A percentile compares a stretch with the other conserved stretches of the same genome.
Evolutionary conservation across 2,329 filamentous ascomycete genomes (phyloP).

Genomic region (Colletotrichum spaethianum): DNA sequence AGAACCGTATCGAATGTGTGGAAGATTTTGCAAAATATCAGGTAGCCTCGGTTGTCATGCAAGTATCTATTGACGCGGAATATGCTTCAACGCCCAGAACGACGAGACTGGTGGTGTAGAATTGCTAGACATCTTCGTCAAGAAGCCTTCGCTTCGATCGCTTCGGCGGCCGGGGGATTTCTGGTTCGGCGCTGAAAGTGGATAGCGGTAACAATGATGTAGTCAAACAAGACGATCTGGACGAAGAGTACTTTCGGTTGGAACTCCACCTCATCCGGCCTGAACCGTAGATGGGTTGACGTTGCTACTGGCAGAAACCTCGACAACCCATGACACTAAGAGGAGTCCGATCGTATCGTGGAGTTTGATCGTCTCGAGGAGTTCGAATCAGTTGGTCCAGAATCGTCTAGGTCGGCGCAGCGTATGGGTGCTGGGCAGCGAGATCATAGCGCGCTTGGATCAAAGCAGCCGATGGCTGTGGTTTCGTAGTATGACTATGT

Average conservation of each 20-base stretch:
- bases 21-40: slow-evolving; percentile 51
- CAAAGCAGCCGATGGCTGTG: slow-evolving; percentile 37
- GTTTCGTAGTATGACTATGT: slow-evolving; percentile 38
- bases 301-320: slow-evolving; percentile 63
- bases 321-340: slow-evolving; percentile 54
- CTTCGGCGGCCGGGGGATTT: slow-evolving; percentile 33
- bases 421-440: slow-evolving; percentile 28
- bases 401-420: slow-evolving; percentile 41
- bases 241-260: slow-evolving; percentile 54
- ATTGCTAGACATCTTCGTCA: slow-evolving; percentile 48
- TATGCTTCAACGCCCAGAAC: slow-evolving; percentile 50
- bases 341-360: slow-evolving; percentile 41
- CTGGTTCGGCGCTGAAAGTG: slow-evolving; percentile 58
- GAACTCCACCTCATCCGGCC: slow-evolving; percentile 50
- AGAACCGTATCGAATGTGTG: slow-evolving; percentile 55
- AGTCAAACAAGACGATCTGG: slow-evolving; percentile 68
- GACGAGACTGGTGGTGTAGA: slow-evolving; percentile 54
- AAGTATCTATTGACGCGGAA: slow-evolving; percentile 60
- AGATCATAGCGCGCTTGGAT: slow-evolving; percentile 43
- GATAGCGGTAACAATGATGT: slow-evolving; percentile 64
- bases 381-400: slow-evolving; percentile 50
- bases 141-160: slow-evolving; percentile 43
- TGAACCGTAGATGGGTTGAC: slow-evolving; percentile 59
- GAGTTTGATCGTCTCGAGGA: slow-evolving; percentile 43
- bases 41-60: slow-evolving; percentile 50